Base-by-base conservation (phyloP, 441 rosid genomes). In the Arabidopsis lyrata region DNA sequence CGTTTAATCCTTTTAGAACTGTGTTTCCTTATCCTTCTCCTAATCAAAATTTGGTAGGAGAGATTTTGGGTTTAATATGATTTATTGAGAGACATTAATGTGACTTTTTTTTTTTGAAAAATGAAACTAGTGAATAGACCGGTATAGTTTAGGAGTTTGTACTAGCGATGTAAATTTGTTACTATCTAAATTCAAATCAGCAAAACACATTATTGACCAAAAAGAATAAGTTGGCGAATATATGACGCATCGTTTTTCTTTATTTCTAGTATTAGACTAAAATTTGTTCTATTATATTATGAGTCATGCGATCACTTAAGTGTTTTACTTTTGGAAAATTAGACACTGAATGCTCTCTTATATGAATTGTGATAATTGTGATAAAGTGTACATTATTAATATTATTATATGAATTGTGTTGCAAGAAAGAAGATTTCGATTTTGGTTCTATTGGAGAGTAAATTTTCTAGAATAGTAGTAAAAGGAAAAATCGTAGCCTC, bases 1-100 rank as follows among this genome's bases (percentile, higher is more conserved):
- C 63, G 63, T 36, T 18, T 58, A 35, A 9, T 58, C 8, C 29
- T 58, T 57, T 58, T 58, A 5, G 63, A 35, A 15, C 13, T 16
- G 62, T 16, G 62, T 57, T 57, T 58, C 45, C 29, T 58, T 58
- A 35, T 20, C 64, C 18, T 59, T 2, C 9, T 8, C 7, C 5
- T 8, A 38, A 38, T 20, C 14, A 56, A 34, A 16, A 56, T 2
- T 24, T 22, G 56, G 2, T 58, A 11, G 3, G 45, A 16, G 62
- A 16, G 16, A 9, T 36, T 18, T 12, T 22, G 11, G 47, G 9
- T 16, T 22, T 22, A 22, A 22, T n/a, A n/a, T n/a, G n/a, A n/a
- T n/a, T n/a, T n/a, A n/a, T n/a, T n/a, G n/a, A n/a, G n/a, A n/a
- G n/a, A n/a, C n/a, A n/a, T n/a, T n/a, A n/a, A n/a, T n/a, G n/a